Base-by-base conservation (phyloP, 192 early-diverging fungal genomes). In the Backusella liffmaniae region DNA sequence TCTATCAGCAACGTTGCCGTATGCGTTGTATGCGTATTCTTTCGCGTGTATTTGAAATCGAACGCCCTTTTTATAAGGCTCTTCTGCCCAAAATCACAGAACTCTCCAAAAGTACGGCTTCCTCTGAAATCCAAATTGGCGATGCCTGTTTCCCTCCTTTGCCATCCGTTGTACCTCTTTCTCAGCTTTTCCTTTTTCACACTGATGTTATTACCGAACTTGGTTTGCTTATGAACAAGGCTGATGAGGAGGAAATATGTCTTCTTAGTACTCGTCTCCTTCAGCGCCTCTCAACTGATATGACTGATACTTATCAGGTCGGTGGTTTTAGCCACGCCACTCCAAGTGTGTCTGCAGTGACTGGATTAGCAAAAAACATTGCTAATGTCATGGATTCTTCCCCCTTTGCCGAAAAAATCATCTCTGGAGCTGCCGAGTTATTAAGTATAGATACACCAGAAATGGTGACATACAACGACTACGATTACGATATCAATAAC, bases 351-450 rank as follows among this genome's bases (percentile, higher is more conserved):
- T 12, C 39, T 16, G 70, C 74, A 4, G 56, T 62, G 2, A 85
- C 85, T 73, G 72, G 83, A 44, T 83, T 81, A 36, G 80, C 92
- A n/a, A 96, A 94, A 69, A 85, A 93, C 0, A 81, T 97, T 21
- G 91, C 95, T 7, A 87, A 84, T 30, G 75, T 96, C 59, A 77
- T 98, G 39, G 88, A 91, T 30, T 73, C 82, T 7, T 90, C 89
- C 62, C 80, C 81, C 7, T 88, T 90, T 5, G 88, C 90, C 30
- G 84, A 93, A 26, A 84, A 86, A 29, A 96, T 98, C 71, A 70
- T 95, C 2, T 88, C 88, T 66, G 96, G 94, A n/a, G 94, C 94
- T 72, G 88, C 92, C 9, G 86, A 92, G 34, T 87, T 92, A 44
- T 82, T 99, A 62, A 90, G 92, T 66, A 41, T 85, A 8, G 94